Evolutionary conservation across 768 basidiomycete genomes (phyloP).

Genomic region (Panellus pusillus): DNA sequence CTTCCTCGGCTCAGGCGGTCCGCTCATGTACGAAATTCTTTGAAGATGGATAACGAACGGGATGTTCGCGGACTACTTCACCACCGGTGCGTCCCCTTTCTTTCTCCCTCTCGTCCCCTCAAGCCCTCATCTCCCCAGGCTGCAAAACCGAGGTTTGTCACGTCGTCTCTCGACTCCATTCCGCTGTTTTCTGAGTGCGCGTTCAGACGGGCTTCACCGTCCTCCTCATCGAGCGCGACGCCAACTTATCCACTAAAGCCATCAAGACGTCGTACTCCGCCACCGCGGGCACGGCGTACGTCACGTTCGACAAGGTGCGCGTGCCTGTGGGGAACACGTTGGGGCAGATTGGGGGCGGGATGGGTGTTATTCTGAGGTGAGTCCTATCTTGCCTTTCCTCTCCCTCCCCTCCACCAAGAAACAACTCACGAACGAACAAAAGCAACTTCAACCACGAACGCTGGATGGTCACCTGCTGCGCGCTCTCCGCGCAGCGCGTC

Average conservation of each 20-base stretch:
- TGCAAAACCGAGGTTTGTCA: constrained; percentile 68
- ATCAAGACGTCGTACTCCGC: constrained; percentile 94
- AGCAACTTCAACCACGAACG: constrained; percentile 88
- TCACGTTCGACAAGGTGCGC: constrained; percentile 78
- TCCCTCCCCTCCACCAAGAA: no score
- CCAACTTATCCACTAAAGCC: constrained; percentile 77
- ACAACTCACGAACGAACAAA: no score
- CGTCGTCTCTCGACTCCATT: not conserved
- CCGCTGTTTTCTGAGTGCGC: not conserved
- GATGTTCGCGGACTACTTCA: constrained; percentile 82
- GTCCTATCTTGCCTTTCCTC: not conserved
- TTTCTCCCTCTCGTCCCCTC: no score
- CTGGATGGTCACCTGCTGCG: constrained; percentile 80
- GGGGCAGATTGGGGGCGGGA: constrained; percentile 82
- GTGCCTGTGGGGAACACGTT: constrained; percentile 87
- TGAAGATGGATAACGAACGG: constrained; percentile 88
- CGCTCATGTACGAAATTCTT: not conserved
- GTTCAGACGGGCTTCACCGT: constrained; percentile 69
- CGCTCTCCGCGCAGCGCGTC: constrained; percentile 72
- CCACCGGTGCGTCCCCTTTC: constrained; percentile 37
- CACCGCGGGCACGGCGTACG: constrained; percentile 86
- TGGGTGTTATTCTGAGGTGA: constrained; percentile 61
- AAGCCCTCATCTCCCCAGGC: no score
- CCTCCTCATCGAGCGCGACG: constrained; percentile 70
- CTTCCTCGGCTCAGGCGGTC: not conserved